A percentile compares a stretch with the other conserved stretches of the same genome.
phyloP scores from a whole-genome alignment of 176 grass and related monocot genomes.

The Thinopyrum elongatum region DNA sequence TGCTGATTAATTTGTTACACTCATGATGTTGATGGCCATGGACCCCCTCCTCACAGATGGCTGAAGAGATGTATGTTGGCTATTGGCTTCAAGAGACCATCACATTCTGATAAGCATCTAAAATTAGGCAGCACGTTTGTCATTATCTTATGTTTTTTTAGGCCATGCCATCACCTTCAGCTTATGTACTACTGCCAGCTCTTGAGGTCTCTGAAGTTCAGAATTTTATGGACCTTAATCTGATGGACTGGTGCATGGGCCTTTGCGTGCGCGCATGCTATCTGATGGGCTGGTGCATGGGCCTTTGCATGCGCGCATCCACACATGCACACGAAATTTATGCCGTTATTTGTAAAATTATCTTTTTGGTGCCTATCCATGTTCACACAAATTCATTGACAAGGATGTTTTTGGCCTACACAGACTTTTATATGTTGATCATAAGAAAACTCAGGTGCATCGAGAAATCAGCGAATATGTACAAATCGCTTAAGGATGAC shows the following conservation, averaged over 20 bases:
- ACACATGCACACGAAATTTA: too few species aligned
- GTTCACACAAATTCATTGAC: background rate
- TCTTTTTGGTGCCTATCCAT: background rate
- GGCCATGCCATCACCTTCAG: too few species aligned
- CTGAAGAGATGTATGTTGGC: background rate
- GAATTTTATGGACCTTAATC: background rate
- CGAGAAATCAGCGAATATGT: background rate
- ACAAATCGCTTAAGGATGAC: background rate
- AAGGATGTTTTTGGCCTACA: background rate
- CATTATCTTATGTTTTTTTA: background rate
- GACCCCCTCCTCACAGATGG: background rate
- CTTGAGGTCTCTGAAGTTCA: background rate
- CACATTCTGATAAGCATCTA: background rate
- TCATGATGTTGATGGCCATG: background rate
- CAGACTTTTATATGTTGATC: background rate
- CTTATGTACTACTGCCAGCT: background rate
- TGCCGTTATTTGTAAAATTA: too few species aligned
- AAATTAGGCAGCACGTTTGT: constrained; percentile 11
- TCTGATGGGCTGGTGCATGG: too few species aligned
- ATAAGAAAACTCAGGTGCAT: background rate
- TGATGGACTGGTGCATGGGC: background rate
- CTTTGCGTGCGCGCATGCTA: background rate
- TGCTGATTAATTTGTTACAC: constrained; percentile 9
- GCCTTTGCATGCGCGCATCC: too few species aligned
- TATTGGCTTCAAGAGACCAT: background rate